Evolutionary conservation across 805 yeast species (phyloP).

Genomic region (Saccharomycopsis fermentans): DNA sequence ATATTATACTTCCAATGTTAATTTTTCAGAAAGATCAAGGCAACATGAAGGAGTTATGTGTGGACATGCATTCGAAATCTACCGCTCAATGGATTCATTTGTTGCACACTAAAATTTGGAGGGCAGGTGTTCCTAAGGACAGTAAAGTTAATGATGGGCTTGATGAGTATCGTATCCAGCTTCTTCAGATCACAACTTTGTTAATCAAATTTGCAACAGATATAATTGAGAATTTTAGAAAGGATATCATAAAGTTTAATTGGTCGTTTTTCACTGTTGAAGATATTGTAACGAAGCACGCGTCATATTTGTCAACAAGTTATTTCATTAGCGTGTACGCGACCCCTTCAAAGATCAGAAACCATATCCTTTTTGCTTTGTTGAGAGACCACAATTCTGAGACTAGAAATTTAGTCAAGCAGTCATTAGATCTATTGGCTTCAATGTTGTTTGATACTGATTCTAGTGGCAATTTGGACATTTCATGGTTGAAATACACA

Average conservation of each 20-base stretch:
- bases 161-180: conserved; percentile 66
- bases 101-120: conserved; percentile 65
- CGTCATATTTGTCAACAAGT: conserved; percentile 83
- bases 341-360: conserved; percentile 79
- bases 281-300: conserved; percentile 81
- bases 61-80: conserved; percentile 22
- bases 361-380: conserved; percentile 86
- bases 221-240: conserved; percentile 49
- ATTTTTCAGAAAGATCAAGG: conserved; percentile 48
- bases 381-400: conserved; percentile 79
- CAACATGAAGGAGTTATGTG: conserved; percentile 37
- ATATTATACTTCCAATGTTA: conserved; percentile 56
- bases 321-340: conserved; percentile 81
- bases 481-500: conserved; percentile 84
- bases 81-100: conserved; percentile 51
- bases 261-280: conserved; percentile 90
- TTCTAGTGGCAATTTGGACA: conserved; percentile 28
- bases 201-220: conserved; percentile 60
- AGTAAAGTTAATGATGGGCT: conserved; percentile 22
- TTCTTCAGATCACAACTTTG: conserved; percentile 73
- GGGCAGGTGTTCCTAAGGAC: conserved; percentile 43
- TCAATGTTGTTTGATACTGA: conserved; percentile 73
- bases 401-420: conserved; percentile 70
- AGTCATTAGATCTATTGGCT: conserved; percentile 79
- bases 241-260: conserved; percentile 84